Conservation (phyloP, 371 early-diverging fungal species). For the Rhizopus arrhizus region DNA sequence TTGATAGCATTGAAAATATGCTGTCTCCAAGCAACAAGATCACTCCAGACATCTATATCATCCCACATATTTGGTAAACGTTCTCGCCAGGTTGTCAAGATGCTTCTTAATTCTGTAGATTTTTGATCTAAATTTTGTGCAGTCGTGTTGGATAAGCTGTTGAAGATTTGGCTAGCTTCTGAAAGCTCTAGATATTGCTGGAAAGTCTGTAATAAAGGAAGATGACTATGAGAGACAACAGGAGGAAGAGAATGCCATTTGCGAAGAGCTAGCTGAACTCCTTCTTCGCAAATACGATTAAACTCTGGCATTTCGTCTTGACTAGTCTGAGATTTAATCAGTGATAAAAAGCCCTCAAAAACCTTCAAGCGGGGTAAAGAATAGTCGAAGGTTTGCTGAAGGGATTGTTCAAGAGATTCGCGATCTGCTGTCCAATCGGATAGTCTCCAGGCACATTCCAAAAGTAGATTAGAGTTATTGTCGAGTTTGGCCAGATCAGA, state of each 20-base stretch:
- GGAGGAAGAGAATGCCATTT: constrained; percentile 88
- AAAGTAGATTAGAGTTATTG: constrained; percentile 75
- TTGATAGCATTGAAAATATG: constrained; percentile 96
- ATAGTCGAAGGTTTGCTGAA: constrained; percentile 61
- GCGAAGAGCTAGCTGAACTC: constrained; percentile 82
- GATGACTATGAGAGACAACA: constrained; percentile 82
- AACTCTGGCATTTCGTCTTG: constrained; percentile 72
- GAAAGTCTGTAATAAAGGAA: constrained; percentile 86
- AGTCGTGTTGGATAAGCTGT: constrained; percentile 74
- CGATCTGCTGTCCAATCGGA: constrained; percentile 88
- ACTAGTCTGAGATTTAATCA: constrained; percentile 73
- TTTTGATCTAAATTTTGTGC: constrained; percentile 81
- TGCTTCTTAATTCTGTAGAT: constrained; percentile 87
- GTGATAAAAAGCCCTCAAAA: constrained; percentile 85
- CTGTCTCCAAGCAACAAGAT: constrained; percentile 96
- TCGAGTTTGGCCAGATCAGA: constrained; percentile 92
- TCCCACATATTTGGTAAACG: constrained; percentile 97
- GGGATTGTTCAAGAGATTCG: constrained; percentile 67
- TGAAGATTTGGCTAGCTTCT: constrained; percentile 89
- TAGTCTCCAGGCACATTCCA: constrained; percentile 93
- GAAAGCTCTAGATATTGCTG: constrained; percentile 94
- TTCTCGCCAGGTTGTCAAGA: constrained; percentile 96
- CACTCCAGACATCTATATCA: constrained; percentile 97
- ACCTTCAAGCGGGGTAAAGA: constrained; percentile 77
- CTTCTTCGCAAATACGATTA: constrained; percentile 82